These are phyloP conservation scores for Acacia acuminata DNA, from an alignment of 306 rosid genomes.

Conservation along the genomic window DNA sequence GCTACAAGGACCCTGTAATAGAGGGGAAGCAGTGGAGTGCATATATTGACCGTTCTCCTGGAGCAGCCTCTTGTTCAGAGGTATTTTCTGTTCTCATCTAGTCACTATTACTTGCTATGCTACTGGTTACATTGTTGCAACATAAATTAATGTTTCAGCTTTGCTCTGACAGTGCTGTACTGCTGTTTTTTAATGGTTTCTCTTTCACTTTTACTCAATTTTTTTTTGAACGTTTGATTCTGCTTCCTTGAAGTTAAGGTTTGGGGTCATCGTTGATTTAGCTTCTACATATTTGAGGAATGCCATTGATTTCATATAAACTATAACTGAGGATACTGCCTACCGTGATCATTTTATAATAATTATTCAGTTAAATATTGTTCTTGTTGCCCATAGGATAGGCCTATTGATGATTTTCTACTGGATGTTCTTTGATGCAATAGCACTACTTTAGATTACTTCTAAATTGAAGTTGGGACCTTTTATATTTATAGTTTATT, in stretches of 20 bases:
- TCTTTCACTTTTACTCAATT: not conserved
- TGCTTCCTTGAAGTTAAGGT: slow-evolving; percentile 8
- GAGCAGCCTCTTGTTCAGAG: slow-evolving; percentile 72
- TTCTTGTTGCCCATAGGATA: not conserved
- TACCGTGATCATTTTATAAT: not conserved
- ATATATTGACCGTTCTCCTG: slow-evolving; percentile 95
- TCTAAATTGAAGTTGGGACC: not conserved
- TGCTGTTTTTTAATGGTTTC: not conserved
- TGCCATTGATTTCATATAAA: not conserved
- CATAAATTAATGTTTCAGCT: not conserved
- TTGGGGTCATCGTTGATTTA: not conserved
- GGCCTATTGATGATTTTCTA: not conserved
- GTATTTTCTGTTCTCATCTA: slow-evolving; percentile 35
- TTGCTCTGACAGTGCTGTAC: slow-evolving; percentile 1
- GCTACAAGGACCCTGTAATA: slow-evolving; percentile 93
- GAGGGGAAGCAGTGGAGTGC: slow-evolving; percentile 94
- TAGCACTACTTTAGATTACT: not conserved
- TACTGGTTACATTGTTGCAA: not conserved
- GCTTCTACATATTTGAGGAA: not conserved
- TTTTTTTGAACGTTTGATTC: slow-evolving; percentile 16
- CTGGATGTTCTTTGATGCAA: not conserved
- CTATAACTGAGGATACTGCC: not conserved
- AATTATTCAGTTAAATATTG: not conserved
- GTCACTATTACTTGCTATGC: slow-evolving; percentile 2
- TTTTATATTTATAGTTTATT: not conserved